Base-by-base conservation (phyloP, 1,139 yeast genomes). In the Candida smagusa region DNA sequence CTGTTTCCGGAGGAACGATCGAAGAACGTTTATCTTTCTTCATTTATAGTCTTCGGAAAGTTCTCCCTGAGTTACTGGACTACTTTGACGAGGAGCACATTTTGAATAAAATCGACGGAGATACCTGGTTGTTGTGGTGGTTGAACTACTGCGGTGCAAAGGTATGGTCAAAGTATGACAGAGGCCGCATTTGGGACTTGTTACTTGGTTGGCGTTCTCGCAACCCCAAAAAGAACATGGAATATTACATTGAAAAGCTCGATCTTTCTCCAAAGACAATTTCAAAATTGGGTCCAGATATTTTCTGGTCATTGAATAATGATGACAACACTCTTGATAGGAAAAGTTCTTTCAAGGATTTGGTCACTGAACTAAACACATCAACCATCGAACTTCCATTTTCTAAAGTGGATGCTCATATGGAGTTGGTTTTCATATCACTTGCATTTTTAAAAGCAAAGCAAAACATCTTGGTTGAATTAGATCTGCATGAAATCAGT, bases 91-190 rank as follows among this genome's bases (percentile, higher is more conserved):
- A 88, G 52, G 97, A 90, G 52, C 92, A 84, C 44, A 78, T 84
- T 28, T 61, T 85, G 37, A 70, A 77, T 39, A 74, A 81, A 33
- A 66, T 77, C 34, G 73, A 77, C 39, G 90, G 87, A 49, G 94
- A 86, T 50, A 94, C 85, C 53, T 90, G 97, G 97, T 67, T 89
- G 27, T 73, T 87, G 28, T 90, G 96, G 95, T 90, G 97, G 97
- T 68, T 89, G 46, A 87, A 89, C 54, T 89, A 87, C 72, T 78
- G 87, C 53, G 97, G 97, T n/a, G 77, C 94, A 9, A 85, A 86
- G 59, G 90, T 84, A 7, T 81, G 95, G 79, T 83, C 90, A 37
- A 74, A 83, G 44, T 72, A 74, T 45, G 96, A 88, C 59, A 65
- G 96, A 38, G 96, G 94, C 3, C 71, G 96, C 44, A 72, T 88